A percentile compares a stretch with the other conserved stretches of the same genome.
Conservation (phyloP, 2,329 filamentous ascomycete species). For the Ceratocystis cacaofunesta region DNA sequence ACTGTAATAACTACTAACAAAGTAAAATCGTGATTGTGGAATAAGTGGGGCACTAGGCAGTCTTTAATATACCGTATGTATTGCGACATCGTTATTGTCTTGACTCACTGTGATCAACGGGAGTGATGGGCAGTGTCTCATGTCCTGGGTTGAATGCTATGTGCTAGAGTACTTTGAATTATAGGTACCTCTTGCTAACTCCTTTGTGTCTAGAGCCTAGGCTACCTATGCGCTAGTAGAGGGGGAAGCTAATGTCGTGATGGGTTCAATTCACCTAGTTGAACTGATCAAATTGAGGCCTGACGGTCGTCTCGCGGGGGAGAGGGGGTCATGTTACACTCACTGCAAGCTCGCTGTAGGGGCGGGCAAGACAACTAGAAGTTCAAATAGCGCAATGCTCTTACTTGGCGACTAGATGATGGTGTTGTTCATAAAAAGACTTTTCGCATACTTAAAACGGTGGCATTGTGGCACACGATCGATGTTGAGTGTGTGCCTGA, state of each 20-base stretch:
- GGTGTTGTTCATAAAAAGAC: not conserved
- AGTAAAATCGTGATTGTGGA: not conserved
- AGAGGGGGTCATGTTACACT: no score
- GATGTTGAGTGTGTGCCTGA: not conserved
- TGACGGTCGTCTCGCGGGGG: no score
- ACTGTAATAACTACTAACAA: not conserved
- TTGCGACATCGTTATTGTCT: not conserved
- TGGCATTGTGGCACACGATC: not conserved
- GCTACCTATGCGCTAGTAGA: no score
- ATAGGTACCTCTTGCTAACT: not conserved
- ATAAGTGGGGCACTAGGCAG: not conserved
- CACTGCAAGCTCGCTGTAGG: no score
- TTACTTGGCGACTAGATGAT: not conserved
- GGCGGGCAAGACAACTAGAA: no score
- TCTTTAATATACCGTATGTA: not conserved
- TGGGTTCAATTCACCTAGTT: no score
- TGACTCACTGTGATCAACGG: not conserved
- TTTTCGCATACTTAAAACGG: not conserved
- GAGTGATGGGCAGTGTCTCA: not conserved
- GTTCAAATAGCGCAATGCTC: no score
- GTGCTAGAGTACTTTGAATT: not conserved
- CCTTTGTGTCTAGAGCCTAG: not conserved
- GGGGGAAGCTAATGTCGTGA: no score
- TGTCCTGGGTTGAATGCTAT: not conserved
- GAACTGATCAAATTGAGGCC: no score